phyloP scores from a whole-genome alignment of 352 stramenopile species.

The Globisporangium okanoganense region DNA sequence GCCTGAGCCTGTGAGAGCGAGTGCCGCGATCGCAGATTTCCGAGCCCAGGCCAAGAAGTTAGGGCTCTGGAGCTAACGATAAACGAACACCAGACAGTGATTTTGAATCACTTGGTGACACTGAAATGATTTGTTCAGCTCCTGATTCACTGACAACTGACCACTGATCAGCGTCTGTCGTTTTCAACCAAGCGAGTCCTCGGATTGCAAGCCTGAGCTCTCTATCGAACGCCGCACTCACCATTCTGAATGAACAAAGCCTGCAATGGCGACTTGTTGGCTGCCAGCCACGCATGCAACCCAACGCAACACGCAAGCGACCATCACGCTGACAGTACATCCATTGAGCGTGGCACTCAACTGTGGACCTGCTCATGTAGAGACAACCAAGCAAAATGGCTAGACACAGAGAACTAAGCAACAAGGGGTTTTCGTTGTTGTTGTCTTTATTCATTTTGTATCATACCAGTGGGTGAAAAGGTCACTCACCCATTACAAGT shows the following conservation, averaged over 20 bases:
- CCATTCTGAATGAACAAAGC: too few relatives aligned
- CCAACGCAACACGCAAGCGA: too few relatives aligned
- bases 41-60: constrained; percentile 35
- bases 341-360: too few relatives aligned
- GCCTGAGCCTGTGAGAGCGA: neutral
- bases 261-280: too few relatives aligned
- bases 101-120: neutral
- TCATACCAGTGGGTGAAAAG: constrained; percentile 1
- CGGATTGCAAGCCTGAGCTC: neutral
- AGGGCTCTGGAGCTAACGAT: constrained; percentile 36
- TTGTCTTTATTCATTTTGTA: constrained; percentile 1
- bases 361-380: too few relatives aligned
- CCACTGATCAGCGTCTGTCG: neutral
- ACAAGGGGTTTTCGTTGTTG: too few relatives aligned
- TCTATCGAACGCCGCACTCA: neutral
- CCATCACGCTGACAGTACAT: too few relatives aligned
- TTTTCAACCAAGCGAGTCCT: neutral
- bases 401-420: too few relatives aligned
- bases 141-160: too few relatives aligned
- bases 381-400: too few relatives aligned
- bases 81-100: neutral
- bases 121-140: neutral
- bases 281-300: too few relatives aligned
- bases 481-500: neutral
- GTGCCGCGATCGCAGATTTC: constrained; percentile 29